Evolutionary conservation across 257 asterid species (phyloP).

Genomic region (Scutellaria baicalensis): DNA sequence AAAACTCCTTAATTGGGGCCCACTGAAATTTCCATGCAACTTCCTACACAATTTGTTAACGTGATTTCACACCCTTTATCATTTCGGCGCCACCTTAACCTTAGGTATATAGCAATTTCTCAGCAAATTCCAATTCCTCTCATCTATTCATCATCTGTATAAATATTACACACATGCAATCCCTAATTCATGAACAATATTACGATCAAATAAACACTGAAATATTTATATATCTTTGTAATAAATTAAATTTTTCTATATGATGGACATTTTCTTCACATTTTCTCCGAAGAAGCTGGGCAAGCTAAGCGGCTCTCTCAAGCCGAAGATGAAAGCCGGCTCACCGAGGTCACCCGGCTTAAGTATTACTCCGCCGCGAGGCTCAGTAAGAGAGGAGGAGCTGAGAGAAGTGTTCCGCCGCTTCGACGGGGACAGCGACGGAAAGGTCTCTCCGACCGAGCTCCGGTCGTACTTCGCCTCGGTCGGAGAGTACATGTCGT

Average conservation of each 20-base stretch:
- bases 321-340: background rate
- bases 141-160: background rate
- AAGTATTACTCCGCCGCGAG: background rate
- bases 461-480: slow-evolving; percentile 40
- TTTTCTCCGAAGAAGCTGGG: slow-evolving; percentile 10
- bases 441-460: slow-evolving; percentile 42
- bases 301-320: background rate
- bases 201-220: background rate
- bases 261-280: slow-evolving; percentile 7
- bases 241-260: background rate
- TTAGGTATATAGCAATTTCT: slow-evolving; percentile 2
- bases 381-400: slow-evolving; percentile 27
- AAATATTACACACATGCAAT: background rate
- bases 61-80: background rate
- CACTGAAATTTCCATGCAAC: slow-evolving; percentile 22
- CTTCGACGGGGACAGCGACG: slow-evolving; percentile 48
- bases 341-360: slow-evolving; percentile 19
- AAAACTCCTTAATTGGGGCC: background rate
- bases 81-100: background rate
- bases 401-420: slow-evolving; percentile 46
- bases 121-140: slow-evolving; percentile 6
- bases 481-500: slow-evolving; percentile 46
- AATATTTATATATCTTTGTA: background rate
- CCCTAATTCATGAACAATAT: background rate
- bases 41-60: slow-evolving; percentile 4